phyloP scores from a whole-genome alignment of 805 yeast genomes.

The Lipomyces spencermartinsiae region DNA sequence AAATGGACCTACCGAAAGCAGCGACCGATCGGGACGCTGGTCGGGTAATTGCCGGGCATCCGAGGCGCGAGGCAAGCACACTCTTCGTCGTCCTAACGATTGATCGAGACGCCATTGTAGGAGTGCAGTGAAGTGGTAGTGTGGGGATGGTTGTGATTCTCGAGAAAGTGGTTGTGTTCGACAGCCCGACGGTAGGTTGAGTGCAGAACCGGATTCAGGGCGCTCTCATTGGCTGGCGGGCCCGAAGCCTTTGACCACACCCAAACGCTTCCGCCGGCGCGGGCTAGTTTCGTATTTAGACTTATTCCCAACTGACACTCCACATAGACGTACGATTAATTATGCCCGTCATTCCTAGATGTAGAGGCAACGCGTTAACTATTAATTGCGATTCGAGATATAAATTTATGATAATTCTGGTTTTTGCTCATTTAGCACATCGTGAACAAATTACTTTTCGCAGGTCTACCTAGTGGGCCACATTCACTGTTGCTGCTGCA shows the following conservation, averaged over 20 bases:
- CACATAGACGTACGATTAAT: too few species aligned
- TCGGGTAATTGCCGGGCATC: conserved; percentile 10
- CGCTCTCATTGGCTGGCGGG: conserved; percentile 21
- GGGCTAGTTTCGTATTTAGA: too few species aligned
- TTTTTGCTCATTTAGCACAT: too few species aligned
- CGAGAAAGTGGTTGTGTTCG: not conserved
- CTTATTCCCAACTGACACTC: too few species aligned
- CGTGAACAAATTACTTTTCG: too few species aligned
- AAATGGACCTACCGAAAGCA: conserved; percentile 21
- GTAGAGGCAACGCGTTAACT: too few species aligned
- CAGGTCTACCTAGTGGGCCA: not conserved
- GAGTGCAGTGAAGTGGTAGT: not conserved
- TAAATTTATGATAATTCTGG: too few species aligned
- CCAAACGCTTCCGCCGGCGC: too few species aligned
- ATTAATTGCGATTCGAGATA: too few species aligned
- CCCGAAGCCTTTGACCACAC: not conserved
- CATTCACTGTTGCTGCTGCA: not conserved
- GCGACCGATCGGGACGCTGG: conserved; percentile 24
- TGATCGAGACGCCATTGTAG: conserved; percentile 14
- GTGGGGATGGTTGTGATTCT: not conserved
- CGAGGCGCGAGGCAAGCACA: conserved; percentile 12
- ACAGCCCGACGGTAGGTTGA: not conserved
- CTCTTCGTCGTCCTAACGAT: conserved; percentile 11
- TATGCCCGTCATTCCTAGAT: too few species aligned
- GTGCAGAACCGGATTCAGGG: conserved; percentile 19